phyloP scores from a whole-genome alignment of 352 stramenopile genomes.

The Pythium pyrilobum region DNA sequence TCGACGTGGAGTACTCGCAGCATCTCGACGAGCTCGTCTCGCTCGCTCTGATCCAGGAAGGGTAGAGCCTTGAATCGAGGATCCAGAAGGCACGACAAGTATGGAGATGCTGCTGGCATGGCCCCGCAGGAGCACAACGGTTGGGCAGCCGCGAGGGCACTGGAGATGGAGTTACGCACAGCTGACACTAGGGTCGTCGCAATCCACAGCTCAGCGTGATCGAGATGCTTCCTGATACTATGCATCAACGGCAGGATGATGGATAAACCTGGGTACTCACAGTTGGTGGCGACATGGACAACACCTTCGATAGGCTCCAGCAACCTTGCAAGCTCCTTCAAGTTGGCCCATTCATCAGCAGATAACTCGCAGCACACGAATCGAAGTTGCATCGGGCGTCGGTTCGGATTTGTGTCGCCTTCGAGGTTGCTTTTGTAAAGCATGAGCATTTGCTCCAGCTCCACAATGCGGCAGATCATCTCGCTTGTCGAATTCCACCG shows the following conservation, averaged over 20 bases:
- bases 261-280: constrained; percentile 64
- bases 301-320: constrained; percentile 63
- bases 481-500: constrained; percentile 73
- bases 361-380: constrained; percentile 76
- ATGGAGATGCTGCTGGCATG: constrained; percentile 38
- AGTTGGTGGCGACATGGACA: constrained; percentile 50
- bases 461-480: constrained; percentile 78
- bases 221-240: constrained; percentile 67
- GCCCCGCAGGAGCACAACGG: constrained; percentile 44
- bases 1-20: constrained; percentile 48
- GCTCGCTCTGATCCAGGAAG: constrained; percentile 51
- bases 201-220: constrained; percentile 56
- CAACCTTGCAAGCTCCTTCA: constrained; percentile 62
- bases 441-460: constrained; percentile 66
- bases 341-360: constrained; percentile 51
- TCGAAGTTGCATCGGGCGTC: constrained; percentile 67
- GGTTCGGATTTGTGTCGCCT: constrained; percentile 61
- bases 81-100: constrained; percentile 64
- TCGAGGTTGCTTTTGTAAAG: constrained; percentile 76
- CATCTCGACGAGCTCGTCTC: constrained; percentile 45
- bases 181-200: constrained; percentile 51
- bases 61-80: constrained; percentile 70
- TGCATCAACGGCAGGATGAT: constrained; percentile 65
- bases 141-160: constrained; percentile 28
- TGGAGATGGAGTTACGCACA: constrained; percentile 53